Conservation (phyloP, 208 protist genomes). For the Porcisia hertigi region DNA sequence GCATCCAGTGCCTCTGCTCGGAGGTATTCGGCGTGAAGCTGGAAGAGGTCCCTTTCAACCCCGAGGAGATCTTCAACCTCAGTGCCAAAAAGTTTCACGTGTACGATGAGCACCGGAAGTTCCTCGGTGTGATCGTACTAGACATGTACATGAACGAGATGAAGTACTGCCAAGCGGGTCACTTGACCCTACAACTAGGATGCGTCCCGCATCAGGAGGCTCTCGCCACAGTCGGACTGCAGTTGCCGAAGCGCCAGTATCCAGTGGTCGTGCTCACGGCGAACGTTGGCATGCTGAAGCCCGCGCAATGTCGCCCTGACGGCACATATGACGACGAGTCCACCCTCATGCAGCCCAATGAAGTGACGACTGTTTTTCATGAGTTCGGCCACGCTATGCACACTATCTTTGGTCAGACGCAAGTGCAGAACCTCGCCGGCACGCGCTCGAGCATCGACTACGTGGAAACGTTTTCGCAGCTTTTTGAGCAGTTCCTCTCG, state of each 20-base stretch:
- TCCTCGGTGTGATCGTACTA: constrained; percentile 91
- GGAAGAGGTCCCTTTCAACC: constrained; percentile 70
- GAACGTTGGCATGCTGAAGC: constrained; percentile 66
- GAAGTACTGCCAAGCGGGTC: constrained; percentile 90
- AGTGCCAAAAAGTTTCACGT: constrained; percentile 90
- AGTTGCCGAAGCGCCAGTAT: constrained; percentile 84
- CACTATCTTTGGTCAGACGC: constrained; percentile 93
- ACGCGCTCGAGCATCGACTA: constrained; percentile 93
- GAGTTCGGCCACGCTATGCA: constrained; percentile 95
- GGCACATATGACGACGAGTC: constrained; percentile 83
- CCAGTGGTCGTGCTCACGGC: constrained; percentile 92
- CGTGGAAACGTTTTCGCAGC: constrained; percentile 94
- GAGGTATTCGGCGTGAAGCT: constrained; percentile 90
- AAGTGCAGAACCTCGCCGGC: constrained; percentile 92
- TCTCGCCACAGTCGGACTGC: constrained; percentile 74
- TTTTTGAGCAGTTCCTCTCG: constrained; percentile 93
- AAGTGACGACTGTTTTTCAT: constrained; percentile 94
- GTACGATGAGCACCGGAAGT: constrained; percentile 78
- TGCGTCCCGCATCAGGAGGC: constrained; percentile 80
- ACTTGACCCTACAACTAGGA: constrained; percentile 91
- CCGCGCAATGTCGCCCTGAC: constrained; percentile 40
- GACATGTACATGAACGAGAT: constrained; percentile 89
- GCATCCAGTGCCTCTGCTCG: constrained; percentile 89
- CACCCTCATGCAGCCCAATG: constrained; percentile 81
- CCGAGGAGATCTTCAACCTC: constrained; percentile 79